Evolutionary conservation across 768 basidiomycete genomes (phyloP).

Genomic region (Pleurotus citrinopileatus): DNA sequence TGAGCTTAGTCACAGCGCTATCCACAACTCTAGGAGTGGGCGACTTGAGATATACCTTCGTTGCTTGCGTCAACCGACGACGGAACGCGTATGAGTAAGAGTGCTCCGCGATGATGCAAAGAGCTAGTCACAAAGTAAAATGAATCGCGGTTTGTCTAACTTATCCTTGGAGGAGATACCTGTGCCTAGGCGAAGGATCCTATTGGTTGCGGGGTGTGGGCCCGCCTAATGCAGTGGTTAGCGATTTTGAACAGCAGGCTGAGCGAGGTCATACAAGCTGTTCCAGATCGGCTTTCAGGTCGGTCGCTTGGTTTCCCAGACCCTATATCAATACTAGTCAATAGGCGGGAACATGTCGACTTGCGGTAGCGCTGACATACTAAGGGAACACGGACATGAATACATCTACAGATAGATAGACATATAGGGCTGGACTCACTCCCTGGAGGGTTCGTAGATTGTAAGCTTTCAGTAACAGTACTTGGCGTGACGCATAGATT

Average conservation of each 20-base stretch:
- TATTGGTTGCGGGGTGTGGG: not conserved
- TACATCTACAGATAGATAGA: not conserved
- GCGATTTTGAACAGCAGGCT: not conserved
- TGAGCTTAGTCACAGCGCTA: not conserved
- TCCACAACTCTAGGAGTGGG: not conserved
- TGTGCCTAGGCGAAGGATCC: not conserved
- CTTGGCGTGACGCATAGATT: not conserved
- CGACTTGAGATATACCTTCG: not conserved
- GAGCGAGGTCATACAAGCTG: not conserved
- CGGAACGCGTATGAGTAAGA: not conserved
- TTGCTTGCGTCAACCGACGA: not conserved
- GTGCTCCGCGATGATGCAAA: not conserved
- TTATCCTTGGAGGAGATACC: not conserved
- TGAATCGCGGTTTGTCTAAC: not conserved
- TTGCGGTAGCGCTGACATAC: not conserved
- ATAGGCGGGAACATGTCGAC: not conserved
- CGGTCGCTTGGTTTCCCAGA: not conserved
- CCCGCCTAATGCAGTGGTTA: not conserved
- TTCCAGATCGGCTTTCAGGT: not conserved
- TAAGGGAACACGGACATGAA: not conserved
- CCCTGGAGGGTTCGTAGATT: not conserved
- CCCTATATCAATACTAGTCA: not conserved
- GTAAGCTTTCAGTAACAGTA: not conserved
- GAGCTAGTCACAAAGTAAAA: not conserved
- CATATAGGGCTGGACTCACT: not conserved